phyloP scores from a whole-genome alignment of 108 stramenopile genomes.

The Nitzschia sp. region DNA sequence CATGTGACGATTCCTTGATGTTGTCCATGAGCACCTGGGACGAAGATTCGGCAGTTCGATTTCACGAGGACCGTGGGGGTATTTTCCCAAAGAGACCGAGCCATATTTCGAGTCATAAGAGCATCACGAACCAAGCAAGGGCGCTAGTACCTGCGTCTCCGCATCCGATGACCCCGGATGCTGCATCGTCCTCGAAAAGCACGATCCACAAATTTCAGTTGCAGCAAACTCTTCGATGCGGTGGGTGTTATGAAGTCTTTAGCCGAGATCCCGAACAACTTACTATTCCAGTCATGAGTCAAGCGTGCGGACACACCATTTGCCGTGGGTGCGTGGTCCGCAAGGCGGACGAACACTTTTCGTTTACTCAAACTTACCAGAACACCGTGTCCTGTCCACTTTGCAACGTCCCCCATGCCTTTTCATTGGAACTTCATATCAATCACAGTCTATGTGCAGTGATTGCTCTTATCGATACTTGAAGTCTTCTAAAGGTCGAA shows the following conservation, averaged over 20 bases:
- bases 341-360: background rate
- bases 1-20: background rate
- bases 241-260: slow-evolving; percentile 15
- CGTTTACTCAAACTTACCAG: background rate
- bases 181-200: background rate
- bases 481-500: too few relatives aligned
- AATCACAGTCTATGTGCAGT: slow-evolving; percentile 27
- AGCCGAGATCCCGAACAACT: slow-evolving; percentile 1
- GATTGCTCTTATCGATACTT: slow-evolving; percentile 5
- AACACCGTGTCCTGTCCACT: slow-evolving; percentile 21
- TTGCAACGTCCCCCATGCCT: slow-evolving; percentile 17
- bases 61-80: background rate
- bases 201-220: slow-evolving; percentile 25
- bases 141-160: background rate
- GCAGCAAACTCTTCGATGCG: slow-evolving; percentile 20
- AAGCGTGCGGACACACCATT: slow-evolving; percentile 27
- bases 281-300: slow-evolving; percentile 22
- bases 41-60: background rate
- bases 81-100: background rate
- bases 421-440: slow-evolving; percentile 16
- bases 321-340: slow-evolving; percentile 24
- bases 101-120: background rate
- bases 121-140: background rate
- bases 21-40: background rate
- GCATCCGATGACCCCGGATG: background rate